Evolutionary conservation across 345 rosid genomes (phyloP).

Genomic region (Erysimum cheiranthoides): DNA sequence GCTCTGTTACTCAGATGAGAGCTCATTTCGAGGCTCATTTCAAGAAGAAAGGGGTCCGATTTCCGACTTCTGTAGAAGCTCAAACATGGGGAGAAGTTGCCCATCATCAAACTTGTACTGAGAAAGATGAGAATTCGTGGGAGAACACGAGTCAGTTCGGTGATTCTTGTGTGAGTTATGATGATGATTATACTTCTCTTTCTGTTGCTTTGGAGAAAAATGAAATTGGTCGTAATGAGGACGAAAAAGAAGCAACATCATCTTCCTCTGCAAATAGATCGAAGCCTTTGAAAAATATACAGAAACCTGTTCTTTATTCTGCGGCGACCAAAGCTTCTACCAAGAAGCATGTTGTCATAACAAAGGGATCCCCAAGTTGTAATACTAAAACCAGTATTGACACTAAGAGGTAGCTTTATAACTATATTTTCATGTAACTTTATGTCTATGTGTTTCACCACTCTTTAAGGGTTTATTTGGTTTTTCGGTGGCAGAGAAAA

Average conservation of each 20-base stretch:
- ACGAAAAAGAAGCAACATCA: background rate
- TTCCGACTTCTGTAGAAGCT: slow-evolving; percentile 52
- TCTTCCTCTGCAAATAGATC: slow-evolving; percentile 13
- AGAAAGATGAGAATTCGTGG: slow-evolving; percentile 38
- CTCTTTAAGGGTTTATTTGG: slow-evolving; percentile 29
- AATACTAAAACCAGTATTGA: slow-evolving; percentile 47
- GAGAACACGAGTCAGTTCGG: slow-evolving; percentile 40
- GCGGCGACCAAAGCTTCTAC: slow-evolving; percentile 10
- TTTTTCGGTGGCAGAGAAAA: slow-evolving; percentile 52
- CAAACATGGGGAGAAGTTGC: slow-evolving; percentile 43
- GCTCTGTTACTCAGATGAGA: slow-evolving; percentile 77
- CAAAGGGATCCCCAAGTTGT: slow-evolving; percentile 53
- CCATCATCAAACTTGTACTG: slow-evolving; percentile 40
- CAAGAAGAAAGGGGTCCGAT: slow-evolving; percentile 64
- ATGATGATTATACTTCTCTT: slow-evolving; percentile 15
- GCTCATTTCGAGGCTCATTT: slow-evolving; percentile 90
- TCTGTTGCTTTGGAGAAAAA: slow-evolving; percentile 29
- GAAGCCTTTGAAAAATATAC: slow-evolving; percentile 1
- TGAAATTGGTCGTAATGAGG: background rate
- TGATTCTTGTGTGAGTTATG: slow-evolving; percentile 49
- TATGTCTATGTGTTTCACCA: background rate
- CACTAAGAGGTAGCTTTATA: slow-evolving; percentile 55
- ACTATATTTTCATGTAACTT: slow-evolving; percentile 1
- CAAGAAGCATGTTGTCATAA: slow-evolving; percentile 45
- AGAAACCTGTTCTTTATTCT: background rate